Base-by-base conservation (phyloP, 495 filamentous ascomycete species). In the Annulohypoxylon moriforme region DNA sequence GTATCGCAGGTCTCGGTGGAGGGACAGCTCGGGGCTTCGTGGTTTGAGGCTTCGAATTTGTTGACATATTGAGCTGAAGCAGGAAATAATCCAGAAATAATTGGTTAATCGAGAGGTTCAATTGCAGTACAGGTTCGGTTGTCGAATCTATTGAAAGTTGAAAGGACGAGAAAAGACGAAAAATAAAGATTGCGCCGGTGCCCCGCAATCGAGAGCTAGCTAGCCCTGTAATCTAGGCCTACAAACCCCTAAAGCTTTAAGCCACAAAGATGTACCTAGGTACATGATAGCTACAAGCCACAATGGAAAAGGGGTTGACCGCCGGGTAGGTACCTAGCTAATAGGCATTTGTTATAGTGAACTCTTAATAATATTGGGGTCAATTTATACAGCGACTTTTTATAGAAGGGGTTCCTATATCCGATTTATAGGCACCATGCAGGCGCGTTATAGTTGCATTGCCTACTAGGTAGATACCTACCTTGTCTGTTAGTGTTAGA, bases 51-150 rank as follows among this genome's bases (percentile, higher is more conserved):
- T 49, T 68, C 0, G 59, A 24, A 34, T 36, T 38, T 49, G 60
- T 58, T 31, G 70, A 40, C 70, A 73, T 73, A 27, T 34, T 24
- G n/a, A n/a, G n/a, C n/a, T n/a, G 34, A 38, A 55, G 29, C 3
- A 50, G 29, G 34, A 27, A 16, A 13, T 13, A 40, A 24, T 14
- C 10, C 13, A 2, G n/a, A 20, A 8, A 2, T 18, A 20, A 47
- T 22, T 22, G 8, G 42, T 16, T 47, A 22, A 49, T 49, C 38
- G 13, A 16, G 10, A n/a, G 40, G 14, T 24, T 47, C 2, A 24
- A 16, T 16, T 42, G 38, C 16, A 42, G 33, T 5, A 8, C 10
- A 36, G 1, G 0, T 42, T n/a, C 13, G 9, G 14, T 13, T 42
- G 18, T 44, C 20, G 40, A 44, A 11, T 10, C 25, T 24, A 8